Base-by-base conservation (phyloP, 2,329 filamentous ascomycete species). In the Hymenoscyphus fructigenus region DNA sequence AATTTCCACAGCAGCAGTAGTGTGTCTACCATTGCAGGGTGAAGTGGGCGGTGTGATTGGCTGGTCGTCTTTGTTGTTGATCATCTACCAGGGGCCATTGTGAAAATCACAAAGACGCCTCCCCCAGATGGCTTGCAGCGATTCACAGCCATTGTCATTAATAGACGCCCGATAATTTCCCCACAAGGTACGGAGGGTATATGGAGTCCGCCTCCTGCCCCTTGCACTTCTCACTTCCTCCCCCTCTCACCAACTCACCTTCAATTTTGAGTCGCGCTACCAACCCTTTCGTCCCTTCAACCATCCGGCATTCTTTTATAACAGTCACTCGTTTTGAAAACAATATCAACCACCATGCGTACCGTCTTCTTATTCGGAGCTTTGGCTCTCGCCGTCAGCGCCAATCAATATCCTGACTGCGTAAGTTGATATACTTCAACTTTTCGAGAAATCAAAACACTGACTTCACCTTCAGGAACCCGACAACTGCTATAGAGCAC, bases 1-100 rank as follows among this genome's bases (percentile, higher is more conserved):
- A 50, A 50, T 50, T 50, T 50, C 44, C 44, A 50, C 44, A 50
- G 44, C 44, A 50, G 44, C 44, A 12, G 20, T 26, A 14, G 34
- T 50, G n/a, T 50, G 44, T 50, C n/a, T 20, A 23, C 44, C n/a
- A 50, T 50, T 50, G 20, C n/a, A 50, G 44, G 44, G 44, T 50
- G n/a, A 50, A 4, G 44, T 9, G 4, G 44, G 44, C 20, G 44
- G 2, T 9, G 44, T 50, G 44, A 50, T 50, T 50, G 44, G 44
- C 9, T 50, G 44, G 20, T 12, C 20, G n/a, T 14, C 20, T 15
- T 50, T 50, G 44, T 50, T 50, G 20, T 20, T 23, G 44, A 50
- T 50, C 44, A 23, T 26, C 26, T 9, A 36, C 34, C 44, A 50
- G 44, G 44, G 44, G 9, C n/a, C 20, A 4, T 23, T 15, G 17